A percentile compares a stretch with the other conserved stretches of the same genome.
These are phyloP conservation scores for Stropharia rugosoannulata DNA, from an alignment of 768 basidiomycete genomes.

Conservation along the genomic window DNA sequence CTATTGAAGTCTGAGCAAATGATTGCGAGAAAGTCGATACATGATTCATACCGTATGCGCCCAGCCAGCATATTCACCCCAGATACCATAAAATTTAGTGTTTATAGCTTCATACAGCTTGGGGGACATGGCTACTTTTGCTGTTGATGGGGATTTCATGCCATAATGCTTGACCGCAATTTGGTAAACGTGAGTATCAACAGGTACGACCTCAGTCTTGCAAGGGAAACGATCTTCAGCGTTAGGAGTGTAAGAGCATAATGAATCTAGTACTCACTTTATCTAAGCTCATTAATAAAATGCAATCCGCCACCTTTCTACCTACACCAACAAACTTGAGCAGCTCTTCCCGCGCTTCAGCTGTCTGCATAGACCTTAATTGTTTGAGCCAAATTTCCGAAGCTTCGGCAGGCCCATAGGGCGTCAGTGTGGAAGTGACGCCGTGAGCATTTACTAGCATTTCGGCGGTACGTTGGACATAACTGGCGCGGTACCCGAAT, in stretches of 20 bases:
- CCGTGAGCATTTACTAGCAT: slow-evolving; percentile 67
- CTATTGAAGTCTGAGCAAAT: slow-evolving; percentile 30
- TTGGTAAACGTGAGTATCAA: slow-evolving; percentile 94
- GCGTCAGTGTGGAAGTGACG: slow-evolving; percentile 10
- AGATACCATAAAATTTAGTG: slow-evolving; percentile 54
- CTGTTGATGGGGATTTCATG: slow-evolving; percentile 41
- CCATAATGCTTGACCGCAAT: slow-evolving; percentile 83
- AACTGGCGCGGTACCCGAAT: slow-evolving; percentile 94
- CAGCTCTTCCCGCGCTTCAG: slow-evolving; percentile 70
- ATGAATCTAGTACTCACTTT: slow-evolving; percentile 49
- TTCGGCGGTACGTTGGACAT: slow-evolving; percentile 79
- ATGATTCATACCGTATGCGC: slow-evolving; percentile 66
- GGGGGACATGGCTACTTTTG: slow-evolving; percentile 67
- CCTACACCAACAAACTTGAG: slow-evolving; percentile 90
- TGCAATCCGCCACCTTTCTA: slow-evolving; percentile 94
- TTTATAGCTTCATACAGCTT: slow-evolving; percentile 76
- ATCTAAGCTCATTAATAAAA: slow-evolving; percentile 89
- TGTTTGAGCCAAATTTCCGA: slow-evolving; percentile 61
- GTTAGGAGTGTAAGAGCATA: not conserved
- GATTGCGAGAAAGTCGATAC: not conserved
- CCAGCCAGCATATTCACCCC: slow-evolving; percentile 92
- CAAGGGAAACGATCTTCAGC: not conserved
- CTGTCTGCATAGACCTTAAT: slow-evolving; percentile 49
- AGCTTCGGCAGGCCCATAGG: slow-evolving; percentile 34
- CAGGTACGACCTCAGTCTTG: slow-evolving; percentile 84